A percentile compares a stretch with the other conserved stretches of the same genome.
Conservation (phyloP, 1,284 basidiomycete species). For the Papiliotrema nemorosa region DNA sequence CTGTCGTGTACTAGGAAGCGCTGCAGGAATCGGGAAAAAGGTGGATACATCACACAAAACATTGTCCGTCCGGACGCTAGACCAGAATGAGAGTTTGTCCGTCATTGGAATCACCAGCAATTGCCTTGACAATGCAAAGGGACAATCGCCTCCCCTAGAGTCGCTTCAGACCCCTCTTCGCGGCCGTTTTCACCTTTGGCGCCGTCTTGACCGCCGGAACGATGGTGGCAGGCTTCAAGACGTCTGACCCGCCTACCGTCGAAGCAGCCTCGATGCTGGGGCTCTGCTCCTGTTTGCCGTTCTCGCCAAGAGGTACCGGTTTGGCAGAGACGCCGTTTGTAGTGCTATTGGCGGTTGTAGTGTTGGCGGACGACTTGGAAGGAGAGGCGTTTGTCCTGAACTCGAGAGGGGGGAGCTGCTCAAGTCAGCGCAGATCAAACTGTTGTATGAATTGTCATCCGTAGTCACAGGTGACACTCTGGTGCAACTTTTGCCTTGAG, state of each 20-base stretch:
- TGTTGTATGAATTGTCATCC: too few relatives aligned
- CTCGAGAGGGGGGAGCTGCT: constrained; percentile 29
- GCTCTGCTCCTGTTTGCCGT: constrained; percentile 33
- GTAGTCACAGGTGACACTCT: too few relatives aligned
- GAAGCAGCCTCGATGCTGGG: constrained; percentile 21
- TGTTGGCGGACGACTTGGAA: constrained; percentile 8
- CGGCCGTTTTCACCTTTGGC: constrained; percentile 20
- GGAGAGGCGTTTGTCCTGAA: constrained; percentile 27
- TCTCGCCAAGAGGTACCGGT: constrained; percentile 29
- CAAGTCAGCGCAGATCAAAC: constrained; percentile 11
- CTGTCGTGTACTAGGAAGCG: not conserved
- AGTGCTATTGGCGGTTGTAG: constrained; percentile 1
- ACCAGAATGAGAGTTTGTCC: too few relatives aligned
- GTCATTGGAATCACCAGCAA: too few relatives aligned
- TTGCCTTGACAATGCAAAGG: too few relatives aligned
- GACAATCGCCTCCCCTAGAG: too few relatives aligned
- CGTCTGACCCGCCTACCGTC: constrained; percentile 10
- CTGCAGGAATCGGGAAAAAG: not conserved
- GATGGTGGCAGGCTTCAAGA: constrained; percentile 18
- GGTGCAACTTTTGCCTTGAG: too few relatives aligned
- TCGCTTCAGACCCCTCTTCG: constrained; percentile 45
- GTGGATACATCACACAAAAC: not conserved
- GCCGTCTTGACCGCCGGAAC: constrained; percentile 10
- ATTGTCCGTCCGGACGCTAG: too few relatives aligned
- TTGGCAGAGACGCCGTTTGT: constrained; percentile 7